phyloP scores from a whole-genome alignment of 805 yeast genomes.

The Wickerhamomyces rabaulensis region DNA sequence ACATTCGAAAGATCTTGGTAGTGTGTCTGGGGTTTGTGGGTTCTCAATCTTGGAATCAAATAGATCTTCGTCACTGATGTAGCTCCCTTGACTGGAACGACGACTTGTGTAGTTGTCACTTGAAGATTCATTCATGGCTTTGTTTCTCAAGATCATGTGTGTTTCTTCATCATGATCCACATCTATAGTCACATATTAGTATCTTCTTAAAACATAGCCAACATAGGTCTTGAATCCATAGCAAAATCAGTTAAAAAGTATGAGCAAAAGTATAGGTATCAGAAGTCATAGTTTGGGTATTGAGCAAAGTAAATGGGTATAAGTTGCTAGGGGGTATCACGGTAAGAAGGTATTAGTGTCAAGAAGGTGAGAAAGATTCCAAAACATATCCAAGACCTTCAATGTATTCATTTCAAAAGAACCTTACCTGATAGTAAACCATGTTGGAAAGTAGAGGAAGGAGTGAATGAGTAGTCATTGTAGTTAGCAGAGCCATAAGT shows the following conservation, averaged over 20 bases:
- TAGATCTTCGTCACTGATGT: not conserved
- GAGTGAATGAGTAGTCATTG: constrained; percentile 3
- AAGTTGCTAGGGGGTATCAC: not conserved
- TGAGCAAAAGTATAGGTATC: not conserved
- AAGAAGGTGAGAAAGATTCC: not conserved
- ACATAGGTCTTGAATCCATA: not conserved
- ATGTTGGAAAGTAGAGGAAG: not conserved
- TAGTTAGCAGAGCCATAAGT: not conserved
- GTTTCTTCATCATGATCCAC: not conserved
- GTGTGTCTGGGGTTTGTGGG: not conserved
- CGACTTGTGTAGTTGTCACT: not conserved
- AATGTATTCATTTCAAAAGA: not conserved
- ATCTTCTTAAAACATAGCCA: not conserved
- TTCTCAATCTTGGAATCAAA: not conserved
- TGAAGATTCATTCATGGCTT: not conserved
- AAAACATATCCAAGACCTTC: not conserved
- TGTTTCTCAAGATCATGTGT: not conserved
- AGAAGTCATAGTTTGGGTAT: not conserved
- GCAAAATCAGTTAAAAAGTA: not conserved
- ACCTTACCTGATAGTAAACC: not conserved
- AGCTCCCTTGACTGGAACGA: not conserved
- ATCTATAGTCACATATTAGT: not conserved
- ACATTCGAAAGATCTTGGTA: not conserved
- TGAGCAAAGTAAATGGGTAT: not conserved
- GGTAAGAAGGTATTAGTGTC: not conserved